Conservation (phyloP, 768 basidiomycete genomes). For the Hortiboletus campestris region DNA sequence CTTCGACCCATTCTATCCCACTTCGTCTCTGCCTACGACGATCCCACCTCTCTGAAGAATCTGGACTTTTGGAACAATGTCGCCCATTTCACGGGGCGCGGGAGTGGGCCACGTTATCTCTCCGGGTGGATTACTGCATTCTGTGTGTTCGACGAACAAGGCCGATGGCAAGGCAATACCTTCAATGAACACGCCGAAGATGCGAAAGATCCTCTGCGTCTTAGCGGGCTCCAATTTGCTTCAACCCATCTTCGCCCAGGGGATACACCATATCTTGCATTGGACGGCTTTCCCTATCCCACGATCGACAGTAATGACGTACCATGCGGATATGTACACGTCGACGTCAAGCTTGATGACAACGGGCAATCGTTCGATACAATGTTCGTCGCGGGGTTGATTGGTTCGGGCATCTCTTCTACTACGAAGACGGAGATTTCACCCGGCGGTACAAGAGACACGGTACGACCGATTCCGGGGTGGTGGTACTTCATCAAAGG, state of each 20-base stretch:
- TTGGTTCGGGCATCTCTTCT: not conserved
- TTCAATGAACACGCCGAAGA: not conserved
- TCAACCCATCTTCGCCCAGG: not conserved
- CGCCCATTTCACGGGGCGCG: not conserved
- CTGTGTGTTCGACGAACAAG: not conserved
- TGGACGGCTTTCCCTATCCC: not conserved
- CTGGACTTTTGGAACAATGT: conserved; percentile 20
- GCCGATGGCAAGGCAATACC: not conserved
- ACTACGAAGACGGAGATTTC: not conserved
- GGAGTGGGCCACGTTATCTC: not conserved
- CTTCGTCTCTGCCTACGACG: conserved; percentile 29
- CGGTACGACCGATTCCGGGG: too few relatives aligned
- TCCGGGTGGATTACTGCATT: not conserved
- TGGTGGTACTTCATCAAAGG: too few relatives aligned
- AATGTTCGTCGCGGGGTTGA: not conserved
- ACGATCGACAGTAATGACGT: not conserved
- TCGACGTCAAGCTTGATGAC: not conserved
- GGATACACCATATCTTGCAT: not conserved
- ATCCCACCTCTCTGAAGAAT: conserved; percentile 11
- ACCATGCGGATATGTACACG: not conserved
- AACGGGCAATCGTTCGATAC: not conserved
- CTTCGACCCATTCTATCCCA: conserved; percentile 27
- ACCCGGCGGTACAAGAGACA: too few relatives aligned
- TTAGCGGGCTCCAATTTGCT: not conserved
- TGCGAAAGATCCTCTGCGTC: not conserved